Evolutionary conservation across 1,139 yeast species (phyloP), one percentile per base, ranked within the genome.

Genomic region (Zygoascus hellenicus): DNA sequence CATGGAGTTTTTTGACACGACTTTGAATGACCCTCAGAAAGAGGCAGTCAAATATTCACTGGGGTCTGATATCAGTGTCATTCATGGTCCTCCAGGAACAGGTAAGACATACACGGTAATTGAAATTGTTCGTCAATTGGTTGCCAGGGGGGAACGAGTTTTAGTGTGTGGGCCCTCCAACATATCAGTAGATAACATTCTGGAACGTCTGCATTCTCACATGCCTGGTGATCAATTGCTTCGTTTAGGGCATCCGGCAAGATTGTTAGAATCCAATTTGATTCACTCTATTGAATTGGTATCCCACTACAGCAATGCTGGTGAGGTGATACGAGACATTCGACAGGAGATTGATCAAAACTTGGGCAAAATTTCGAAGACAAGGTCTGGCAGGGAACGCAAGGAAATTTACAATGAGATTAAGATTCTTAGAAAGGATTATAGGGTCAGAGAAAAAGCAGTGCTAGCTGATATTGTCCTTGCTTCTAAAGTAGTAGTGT

Each of bases 91-190:
- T 1, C 89, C 89, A 1, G 90, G 90, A 0, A 83, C 89, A 0
- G 90, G 90, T 14, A 83, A 83, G 58, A 92, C 98, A 0, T 83
- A 83, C 53, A 90, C 97, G 0, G 59, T 92, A 7, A 80, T 90
- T n/a, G 97, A 92, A 58, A 68, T 87, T 9, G 82, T 89, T 36
- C 77, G 84, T 43, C 97, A 90, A 60, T 68, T 88, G 48, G 75
- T 83, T 0, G 71, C 70, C 13, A 68, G 68, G 11, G 80, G 81
- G 7, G 81, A 84, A 55, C 71, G 92, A 45, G 82, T 92, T 0
- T 69, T 92, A 37, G 94, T 92, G 0, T 90, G 97, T 67, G 97
- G 97, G 0, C 96, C 97, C 0, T 90, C 97, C 0, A 92, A 92
- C 61, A 83, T 89, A n/a, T 81, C 97, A 0, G 96, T 89, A 0